phyloP scores from a whole-genome alignment of 768 basidiomycete species.

The Aureoboletus auriporus region DNA sequence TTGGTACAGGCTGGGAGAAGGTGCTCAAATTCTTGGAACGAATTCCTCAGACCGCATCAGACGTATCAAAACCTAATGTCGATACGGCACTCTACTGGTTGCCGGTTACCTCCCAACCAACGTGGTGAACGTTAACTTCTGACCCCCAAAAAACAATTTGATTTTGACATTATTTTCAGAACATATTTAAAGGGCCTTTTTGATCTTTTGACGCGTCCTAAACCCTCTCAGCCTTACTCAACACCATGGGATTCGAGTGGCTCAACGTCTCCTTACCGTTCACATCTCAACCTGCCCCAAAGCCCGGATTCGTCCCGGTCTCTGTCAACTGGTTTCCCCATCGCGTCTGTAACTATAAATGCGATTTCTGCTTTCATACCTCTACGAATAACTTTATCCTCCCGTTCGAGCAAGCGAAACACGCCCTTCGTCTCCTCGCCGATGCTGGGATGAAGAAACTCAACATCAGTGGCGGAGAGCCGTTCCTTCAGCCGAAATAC shows the following conservation, averaged over 20 bases:
- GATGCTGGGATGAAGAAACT: conserved; percentile 32
- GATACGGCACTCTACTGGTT: no score
- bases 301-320: conserved; percentile 9
- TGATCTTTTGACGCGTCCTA: not conserved
- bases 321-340: conserved; percentile 16
- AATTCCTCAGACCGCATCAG: no score
- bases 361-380: conserved; percentile 35
- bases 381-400: conserved; percentile 23
- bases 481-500: conserved; percentile 29
- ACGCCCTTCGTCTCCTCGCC: conserved; percentile 26
- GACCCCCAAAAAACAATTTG: no score
- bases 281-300: not conserved
- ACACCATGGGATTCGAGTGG: conserved; percentile 5
- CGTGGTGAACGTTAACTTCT: no score
- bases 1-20: no score
- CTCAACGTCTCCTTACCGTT: not conserved
- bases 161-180: no score
- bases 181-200: no score
- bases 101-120: no score
- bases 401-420: conserved; percentile 28
- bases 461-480: conserved; percentile 32
- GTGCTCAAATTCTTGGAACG: no score
- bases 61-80: no score
- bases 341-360: conserved; percentile 27
- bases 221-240: not conserved